phyloP scores from a whole-genome alignment of 2,329 filamentous ascomycete species.

The Botrytis deweyae region DNA sequence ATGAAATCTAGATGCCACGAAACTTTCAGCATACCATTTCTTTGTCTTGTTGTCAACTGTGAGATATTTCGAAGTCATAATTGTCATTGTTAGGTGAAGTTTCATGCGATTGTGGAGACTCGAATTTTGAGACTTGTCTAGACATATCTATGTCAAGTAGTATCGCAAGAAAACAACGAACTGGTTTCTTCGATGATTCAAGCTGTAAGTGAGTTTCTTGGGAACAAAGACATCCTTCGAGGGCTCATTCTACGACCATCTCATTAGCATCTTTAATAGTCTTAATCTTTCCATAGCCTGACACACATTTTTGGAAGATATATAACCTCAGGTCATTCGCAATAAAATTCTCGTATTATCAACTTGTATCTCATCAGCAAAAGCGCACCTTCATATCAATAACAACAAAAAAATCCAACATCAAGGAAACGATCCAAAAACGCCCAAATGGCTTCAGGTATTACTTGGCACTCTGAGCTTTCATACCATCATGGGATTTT shows the following conservation, averaged over 20 bases:
- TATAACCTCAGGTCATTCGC: background rate
- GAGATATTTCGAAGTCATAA: background rate
- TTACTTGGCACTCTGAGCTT: background rate
- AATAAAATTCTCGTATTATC: background rate
- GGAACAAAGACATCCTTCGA: background rate
- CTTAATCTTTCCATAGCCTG: background rate
- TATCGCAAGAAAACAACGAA: background rate
- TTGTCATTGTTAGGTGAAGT: background rate
- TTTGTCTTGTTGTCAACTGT: background rate
- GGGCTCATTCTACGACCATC: background rate
- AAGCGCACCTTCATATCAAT: background rate
- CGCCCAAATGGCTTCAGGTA: background rate
- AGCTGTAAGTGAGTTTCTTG: background rate
- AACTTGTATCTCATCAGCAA: background rate
- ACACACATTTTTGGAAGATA: background rate
- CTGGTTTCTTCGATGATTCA: too few relatives aligned
- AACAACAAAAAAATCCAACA: background rate
- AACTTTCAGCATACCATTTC: background rate
- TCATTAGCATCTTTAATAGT: background rate
- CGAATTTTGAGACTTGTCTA: background rate
- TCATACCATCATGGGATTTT: background rate
- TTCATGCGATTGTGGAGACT: background rate
- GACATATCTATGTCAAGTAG: background rate
- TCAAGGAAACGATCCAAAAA: background rate
- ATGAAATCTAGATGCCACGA: too few relatives aligned